A percentile compares a stretch with the other conserved stretches of the same genome.
phyloP scores from a whole-genome alignment of 805 yeast genomes.

The Lipomyces orientalis region DNA sequence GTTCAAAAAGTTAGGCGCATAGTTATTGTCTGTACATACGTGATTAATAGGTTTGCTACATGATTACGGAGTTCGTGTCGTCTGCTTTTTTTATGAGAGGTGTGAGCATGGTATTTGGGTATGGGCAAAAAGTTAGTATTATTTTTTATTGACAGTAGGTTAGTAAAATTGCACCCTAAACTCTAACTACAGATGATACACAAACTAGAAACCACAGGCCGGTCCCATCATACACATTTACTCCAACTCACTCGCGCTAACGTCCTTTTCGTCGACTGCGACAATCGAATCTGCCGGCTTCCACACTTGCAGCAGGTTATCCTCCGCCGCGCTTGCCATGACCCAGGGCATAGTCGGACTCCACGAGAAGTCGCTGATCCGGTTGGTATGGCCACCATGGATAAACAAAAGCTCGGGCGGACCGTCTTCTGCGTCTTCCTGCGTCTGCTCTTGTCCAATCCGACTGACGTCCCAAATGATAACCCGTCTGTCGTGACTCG shows the following conservation, averaged over 20 bases:
- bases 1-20: constrained; percentile 24
- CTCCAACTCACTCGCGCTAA: constrained; percentile 39
- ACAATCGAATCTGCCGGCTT: constrained; percentile 59
- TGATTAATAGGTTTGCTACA: not conserved
- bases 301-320: constrained; percentile 78
- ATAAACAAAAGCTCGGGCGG: constrained; percentile 80
- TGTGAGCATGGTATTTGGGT: not conserved
- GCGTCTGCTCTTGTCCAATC: constrained; percentile 58
- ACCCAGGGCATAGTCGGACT: constrained; percentile 65
- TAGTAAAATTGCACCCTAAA: not conserved
- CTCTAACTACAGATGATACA: not conserved
- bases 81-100: not conserved
- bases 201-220: not conserved
- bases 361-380: constrained; percentile 70
- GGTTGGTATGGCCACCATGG: constrained; percentile 86
- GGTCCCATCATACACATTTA: constrained; percentile 10
- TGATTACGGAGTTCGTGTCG: not conserved
- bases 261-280: constrained; percentile 51
- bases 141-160: not conserved
- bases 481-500: constrained; percentile 70
- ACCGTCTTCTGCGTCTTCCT: constrained; percentile 61
- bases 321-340: constrained; percentile 74
- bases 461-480: constrained; percentile 74
- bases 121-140: not conserved
- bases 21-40: not conserved